Percentiles rank a stretch among this genome's conserved stretches.
phyloP scores from a whole-genome alignment of 768 basidiomycete species.

The Tephrocybe sp. region DNA sequence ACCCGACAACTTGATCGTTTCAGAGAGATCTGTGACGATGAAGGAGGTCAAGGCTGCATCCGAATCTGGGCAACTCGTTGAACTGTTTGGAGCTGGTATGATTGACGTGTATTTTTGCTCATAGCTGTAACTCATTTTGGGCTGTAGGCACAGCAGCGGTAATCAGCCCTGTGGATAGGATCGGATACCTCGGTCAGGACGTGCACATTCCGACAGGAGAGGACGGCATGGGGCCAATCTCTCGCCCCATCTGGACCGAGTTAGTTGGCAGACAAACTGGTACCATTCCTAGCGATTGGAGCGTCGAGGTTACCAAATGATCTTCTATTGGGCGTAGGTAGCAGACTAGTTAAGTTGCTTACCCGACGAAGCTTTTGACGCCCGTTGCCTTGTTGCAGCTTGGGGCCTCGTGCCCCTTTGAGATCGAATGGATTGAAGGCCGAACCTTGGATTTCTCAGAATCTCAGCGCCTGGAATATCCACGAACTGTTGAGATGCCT shows the following conservation, averaged over 20 bases:
- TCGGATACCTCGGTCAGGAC: slow-evolving; percentile 71
- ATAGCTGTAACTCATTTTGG: not conserved
- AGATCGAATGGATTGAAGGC: no score
- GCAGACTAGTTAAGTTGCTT: no score
- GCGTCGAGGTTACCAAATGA: slow-evolving; percentile 44
- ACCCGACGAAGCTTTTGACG: no score
- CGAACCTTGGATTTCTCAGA: no score
- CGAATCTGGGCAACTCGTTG: slow-evolving; percentile 64
- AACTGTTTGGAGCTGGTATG: slow-evolving; percentile 79
- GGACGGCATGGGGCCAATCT: slow-evolving; percentile 82
- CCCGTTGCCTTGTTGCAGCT: no score
- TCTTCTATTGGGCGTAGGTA: not conserved
- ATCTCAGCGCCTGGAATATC: no score
- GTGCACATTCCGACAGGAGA: slow-evolving; percentile 61
- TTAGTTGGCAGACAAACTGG: slow-evolving; percentile 85
- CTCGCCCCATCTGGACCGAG: slow-evolving; percentile 66
- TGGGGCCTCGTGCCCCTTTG: no score
- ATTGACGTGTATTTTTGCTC: not conserved
- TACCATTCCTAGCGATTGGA: slow-evolving; percentile 77
- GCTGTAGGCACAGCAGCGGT: slow-evolving; percentile 70
- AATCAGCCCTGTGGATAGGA: slow-evolving; percentile 67
- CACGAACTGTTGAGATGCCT: no score
- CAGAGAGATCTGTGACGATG: slow-evolving; percentile 77
- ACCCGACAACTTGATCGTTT: slow-evolving; percentile 54
- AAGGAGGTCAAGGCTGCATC: slow-evolving; percentile 63